Base-by-base conservation (phyloP, 2,329 filamentous ascomycete species). In the Alternaria sp. region DNA sequence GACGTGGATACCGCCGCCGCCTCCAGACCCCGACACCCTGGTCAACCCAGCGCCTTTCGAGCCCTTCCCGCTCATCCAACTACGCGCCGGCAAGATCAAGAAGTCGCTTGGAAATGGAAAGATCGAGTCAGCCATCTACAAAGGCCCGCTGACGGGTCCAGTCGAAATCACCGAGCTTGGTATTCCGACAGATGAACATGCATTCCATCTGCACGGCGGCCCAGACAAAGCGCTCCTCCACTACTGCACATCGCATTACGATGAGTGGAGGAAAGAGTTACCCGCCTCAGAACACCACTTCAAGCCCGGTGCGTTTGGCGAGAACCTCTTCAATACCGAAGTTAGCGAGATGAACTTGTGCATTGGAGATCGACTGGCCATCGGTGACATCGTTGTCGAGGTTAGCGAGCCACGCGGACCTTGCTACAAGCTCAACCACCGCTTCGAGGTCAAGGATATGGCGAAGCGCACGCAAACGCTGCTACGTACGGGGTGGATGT, bases 391-490 rank as follows among this genome's bases (percentile, higher is more conserved):
- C 0, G 61, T 87, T 3, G 81, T 90, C 0, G 86, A 90, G 68
- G 85, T 90, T 23, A 86, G 84, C 65, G 79, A 90, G 23, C 89
- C 89, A 0, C 83, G 89, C 15, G 85, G 88, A 67, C 89, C 89
- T 10, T 91, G 89, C 79, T 91, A 86, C 80, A 91, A 91, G 73
- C 83, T 91, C 9, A 91, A 91, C 72, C 88, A 90, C 69, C 87
- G 89, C 1, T 91, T 91, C 74, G 83, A 85, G 32, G 79, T 89
- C 10, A 87, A 87, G 69, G 85, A 88, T 63, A 90, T 91, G 76
- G 86, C 88, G 5, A 85, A 85, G 1, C 80, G 83, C 19, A 86
- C 87, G 0, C 89, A 86, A 77, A 82, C 84, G 64, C 81, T 80
- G 2, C 86, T 86, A 61, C 84, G 88, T 1, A 90, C 88, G 0